Conservation (phyloP, 1,284 basidiomycete genomes). For the Cystobasidium slooffiae region DNA sequence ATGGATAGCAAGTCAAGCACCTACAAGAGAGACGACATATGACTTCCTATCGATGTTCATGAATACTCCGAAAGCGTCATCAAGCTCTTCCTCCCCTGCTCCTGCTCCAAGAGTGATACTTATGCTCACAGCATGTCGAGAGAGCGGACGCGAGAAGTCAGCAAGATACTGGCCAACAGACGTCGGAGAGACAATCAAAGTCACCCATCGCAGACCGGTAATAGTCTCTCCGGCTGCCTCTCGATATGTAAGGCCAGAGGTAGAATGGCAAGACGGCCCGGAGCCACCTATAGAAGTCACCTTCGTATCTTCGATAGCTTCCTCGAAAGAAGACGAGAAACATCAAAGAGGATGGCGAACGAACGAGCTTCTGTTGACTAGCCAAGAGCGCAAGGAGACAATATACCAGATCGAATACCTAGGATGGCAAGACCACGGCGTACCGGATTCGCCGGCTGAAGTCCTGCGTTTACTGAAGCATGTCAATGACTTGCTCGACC, state of each 20-base stretch:
- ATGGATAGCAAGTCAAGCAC: constrained; percentile 60
- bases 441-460: constrained; percentile 45
- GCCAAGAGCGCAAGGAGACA: neutral
- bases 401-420: constrained; percentile 52
- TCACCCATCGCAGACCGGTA: constrained; percentile 24
- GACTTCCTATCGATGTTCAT: constrained; percentile 71
- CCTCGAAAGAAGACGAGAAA: constrained; percentile 31
- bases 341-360: constrained; percentile 38
- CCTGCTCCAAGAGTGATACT: constrained; percentile 61
- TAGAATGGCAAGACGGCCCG: constrained; percentile 15
- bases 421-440: constrained; percentile 48
- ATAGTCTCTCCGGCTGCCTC: neutral
- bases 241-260: neutral
- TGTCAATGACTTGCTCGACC: constrained; percentile 39
- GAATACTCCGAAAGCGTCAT: constrained; percentile 32
- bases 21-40: constrained; percentile 69
- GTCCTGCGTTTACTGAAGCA: constrained; percentile 45
- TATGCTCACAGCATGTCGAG: constrained; percentile 72
- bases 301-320: constrained; percentile 42
- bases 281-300: constrained; percentile 28
- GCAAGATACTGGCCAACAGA: constrained; percentile 71
- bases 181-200: constrained; percentile 63
- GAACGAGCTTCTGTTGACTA: constrained; percentile 1
- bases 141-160: constrained; percentile 70
- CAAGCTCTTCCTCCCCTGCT: neutral